Percentiles rank a stretch among this genome's conserved stretches.
These are phyloP conservation scores for Thalia dealbata DNA, from an alignment of 176 grass and related monocot genomes.

Conservation along the genomic window DNA sequence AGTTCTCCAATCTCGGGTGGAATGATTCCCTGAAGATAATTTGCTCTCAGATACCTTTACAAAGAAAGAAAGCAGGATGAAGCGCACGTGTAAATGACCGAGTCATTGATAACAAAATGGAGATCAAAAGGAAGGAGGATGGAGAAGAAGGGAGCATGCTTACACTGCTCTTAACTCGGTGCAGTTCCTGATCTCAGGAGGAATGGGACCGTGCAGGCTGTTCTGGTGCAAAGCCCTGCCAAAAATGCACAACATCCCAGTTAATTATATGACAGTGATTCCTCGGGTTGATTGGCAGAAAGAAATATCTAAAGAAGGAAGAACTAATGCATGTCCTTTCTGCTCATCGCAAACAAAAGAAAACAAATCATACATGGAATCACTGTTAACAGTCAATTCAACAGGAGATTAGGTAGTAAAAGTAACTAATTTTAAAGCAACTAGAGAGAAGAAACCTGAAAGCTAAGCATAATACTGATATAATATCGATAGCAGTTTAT, in stretches of 20 bases:
- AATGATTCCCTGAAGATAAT: slow-evolving; percentile 90
- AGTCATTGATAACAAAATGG: neutral
- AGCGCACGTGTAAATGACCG: neutral
- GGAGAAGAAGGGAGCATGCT: neutral
- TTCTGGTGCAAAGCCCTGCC: slow-evolving; percentile 92
- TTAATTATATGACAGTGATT: no score
- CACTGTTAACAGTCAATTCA: no score
- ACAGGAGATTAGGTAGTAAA: no score
- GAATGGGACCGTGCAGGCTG: slow-evolving; percentile 84
- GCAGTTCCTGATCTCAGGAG: slow-evolving; percentile 82
- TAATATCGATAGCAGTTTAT: no score
- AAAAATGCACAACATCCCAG: neutral
- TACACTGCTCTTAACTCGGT: slow-evolving; percentile 71
- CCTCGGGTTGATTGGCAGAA: neutral
- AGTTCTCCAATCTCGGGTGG: slow-evolving; percentile 80
- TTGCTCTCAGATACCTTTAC: slow-evolving; percentile 79
- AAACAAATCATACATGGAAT: no score
- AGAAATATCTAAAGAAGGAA: neutral
- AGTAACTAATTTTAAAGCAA: no score
- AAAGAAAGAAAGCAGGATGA: neutral
- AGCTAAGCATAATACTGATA: no score
- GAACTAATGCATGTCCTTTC: neutral
- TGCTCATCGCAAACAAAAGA: no score
- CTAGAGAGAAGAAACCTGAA: no score
- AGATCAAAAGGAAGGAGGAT: slow-evolving; percentile 1